phyloP scores from a whole-genome alignment of 1,284 basidiomycete genomes.

The Cutaneotrichosporon daszewskae region DNA sequence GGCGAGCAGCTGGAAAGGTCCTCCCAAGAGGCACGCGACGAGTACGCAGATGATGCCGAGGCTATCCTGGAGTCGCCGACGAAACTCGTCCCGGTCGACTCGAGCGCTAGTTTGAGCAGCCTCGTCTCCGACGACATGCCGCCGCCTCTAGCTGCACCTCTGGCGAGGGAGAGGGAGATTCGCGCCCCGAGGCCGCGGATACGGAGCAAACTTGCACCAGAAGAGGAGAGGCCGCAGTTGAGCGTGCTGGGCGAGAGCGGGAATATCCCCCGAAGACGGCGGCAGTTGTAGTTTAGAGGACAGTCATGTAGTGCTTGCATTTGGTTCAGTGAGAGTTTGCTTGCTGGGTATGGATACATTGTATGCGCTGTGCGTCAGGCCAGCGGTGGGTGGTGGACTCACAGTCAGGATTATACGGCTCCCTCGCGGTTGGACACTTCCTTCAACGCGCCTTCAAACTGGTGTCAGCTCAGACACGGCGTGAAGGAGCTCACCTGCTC shows the following conservation, averaged over 20 bases:
- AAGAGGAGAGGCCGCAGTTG: conserved; percentile 10
- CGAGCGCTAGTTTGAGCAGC: background rate
- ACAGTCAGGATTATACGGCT: too few relatives aligned
- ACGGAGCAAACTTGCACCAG: background rate
- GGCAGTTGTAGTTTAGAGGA: background rate
- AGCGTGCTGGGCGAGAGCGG: conserved; percentile 20
- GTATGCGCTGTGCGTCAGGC: too few relatives aligned
- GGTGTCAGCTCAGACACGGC: background rate
- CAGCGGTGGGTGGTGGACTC: too few relatives aligned
- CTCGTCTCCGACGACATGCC: background rate
- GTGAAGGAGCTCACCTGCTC: conserved; percentile 15
- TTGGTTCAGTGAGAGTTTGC: too few relatives aligned
- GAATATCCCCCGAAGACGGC: conserved; percentile 20
- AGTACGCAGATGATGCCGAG: background rate
- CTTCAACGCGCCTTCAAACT: conserved; percentile 5
- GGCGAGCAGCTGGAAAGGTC: too few relatives aligned
- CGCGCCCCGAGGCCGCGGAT: conserved; percentile 1
- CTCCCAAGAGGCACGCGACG: background rate
- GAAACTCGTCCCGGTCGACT: background rate
- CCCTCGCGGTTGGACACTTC: too few relatives aligned
- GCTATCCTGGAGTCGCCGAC: background rate
- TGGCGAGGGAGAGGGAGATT: background rate
- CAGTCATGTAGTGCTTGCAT: background rate
- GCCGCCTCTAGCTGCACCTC: background rate
- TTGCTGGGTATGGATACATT: too few relatives aligned